phyloP scores from a whole-genome alignment of 495 filamentous ascomycete species.

The Aspergillus biplanus region DNA sequence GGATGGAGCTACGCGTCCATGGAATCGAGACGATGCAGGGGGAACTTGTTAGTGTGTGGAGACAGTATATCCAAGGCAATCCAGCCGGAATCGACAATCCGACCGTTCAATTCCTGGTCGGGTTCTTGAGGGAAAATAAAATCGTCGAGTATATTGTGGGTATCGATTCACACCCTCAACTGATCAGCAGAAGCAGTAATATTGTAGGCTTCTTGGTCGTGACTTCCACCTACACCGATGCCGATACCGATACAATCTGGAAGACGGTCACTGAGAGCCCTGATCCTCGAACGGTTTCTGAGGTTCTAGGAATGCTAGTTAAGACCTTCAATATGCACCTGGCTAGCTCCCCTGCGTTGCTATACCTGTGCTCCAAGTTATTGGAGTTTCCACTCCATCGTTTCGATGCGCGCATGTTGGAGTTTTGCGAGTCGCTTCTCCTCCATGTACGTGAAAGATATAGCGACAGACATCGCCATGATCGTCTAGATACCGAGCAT shows the following conservation, averaged over 20 bases:
- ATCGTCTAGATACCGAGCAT: constrained; percentile 26
- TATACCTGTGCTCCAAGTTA: constrained; percentile 78
- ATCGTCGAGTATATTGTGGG: constrained; percentile 87
- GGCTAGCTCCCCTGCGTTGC: constrained; percentile 49
- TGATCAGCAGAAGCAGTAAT: constrained; percentile 79
- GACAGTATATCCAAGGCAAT: constrained; percentile 50
- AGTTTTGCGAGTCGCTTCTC: constrained; percentile 48
- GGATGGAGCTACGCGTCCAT: constrained; percentile 84
- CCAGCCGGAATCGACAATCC: constrained; percentile 46
- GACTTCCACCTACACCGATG: constrained; percentile 69
- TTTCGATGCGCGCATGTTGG: constrained; percentile 58
- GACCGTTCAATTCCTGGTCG: constrained; percentile 65
- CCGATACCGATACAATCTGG: constrained; percentile 83
- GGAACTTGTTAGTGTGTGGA: constrained; percentile 69
- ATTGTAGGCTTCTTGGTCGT: constrained; percentile 89
- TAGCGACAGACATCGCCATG: constrained; percentile 22
- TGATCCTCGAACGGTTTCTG: constrained; percentile 81
- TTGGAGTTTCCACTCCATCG: constrained; percentile 65
- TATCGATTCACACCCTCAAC: constrained; percentile 87
- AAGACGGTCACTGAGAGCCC: constrained; percentile 78
- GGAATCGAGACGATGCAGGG: constrained; percentile 71
- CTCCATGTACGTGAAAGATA: constrained; percentile 39
- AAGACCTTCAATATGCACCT: constrained; percentile 64
- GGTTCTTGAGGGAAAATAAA: constrained; percentile 64
- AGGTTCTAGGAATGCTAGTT: constrained; percentile 74